Evolutionary conservation across 106 monocot species (phyloP).

Genomic region (Allium sativum): DNA sequence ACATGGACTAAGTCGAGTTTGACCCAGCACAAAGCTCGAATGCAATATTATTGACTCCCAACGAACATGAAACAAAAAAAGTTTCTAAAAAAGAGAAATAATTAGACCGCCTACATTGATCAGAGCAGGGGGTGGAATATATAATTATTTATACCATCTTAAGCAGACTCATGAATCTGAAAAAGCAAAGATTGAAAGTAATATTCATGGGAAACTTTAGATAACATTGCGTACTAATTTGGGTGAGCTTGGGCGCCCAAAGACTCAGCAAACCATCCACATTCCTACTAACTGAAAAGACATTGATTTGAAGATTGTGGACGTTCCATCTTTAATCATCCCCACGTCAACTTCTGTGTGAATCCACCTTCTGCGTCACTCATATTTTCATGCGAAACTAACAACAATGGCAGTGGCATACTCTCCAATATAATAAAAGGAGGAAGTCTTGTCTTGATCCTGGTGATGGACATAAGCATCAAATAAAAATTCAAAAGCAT

Average conservation of each 20-base stretch:
- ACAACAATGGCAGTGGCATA: too few species aligned
- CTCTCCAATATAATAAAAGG: too few species aligned
- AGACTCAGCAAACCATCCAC: conserved; percentile 94
- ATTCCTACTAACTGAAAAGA: too few species aligned
- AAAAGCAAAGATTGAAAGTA: conserved; percentile 55
- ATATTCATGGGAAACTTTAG: conserved; percentile 95
- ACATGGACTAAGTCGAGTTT: conserved; percentile 98
- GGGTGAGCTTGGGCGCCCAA: conserved; percentile 92
- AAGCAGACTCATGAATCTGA: conserved; percentile 32
- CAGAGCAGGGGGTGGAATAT: conserved; percentile 86
- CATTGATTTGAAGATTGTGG: too few species aligned
- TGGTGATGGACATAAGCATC: too few species aligned
- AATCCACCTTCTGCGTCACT: too few species aligned
- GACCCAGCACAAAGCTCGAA: conserved; percentile 72
- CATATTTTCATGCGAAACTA: too few species aligned
- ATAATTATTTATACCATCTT: conserved; percentile 86
- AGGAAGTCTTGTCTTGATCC: too few species aligned
- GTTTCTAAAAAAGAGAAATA: conserved; percentile 31
- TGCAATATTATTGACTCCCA: conserved; percentile 57
- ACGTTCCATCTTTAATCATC: too few species aligned
- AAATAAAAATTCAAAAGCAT: too few species aligned
- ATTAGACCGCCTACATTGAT: conserved; percentile 67
- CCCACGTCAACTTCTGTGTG: too few species aligned
- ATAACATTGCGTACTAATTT: conserved; percentile 95
- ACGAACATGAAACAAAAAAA: conserved; percentile 35